Percentiles rank a stretch among this genome's conserved stretches.
Conservation (phyloP, 2,329 filamentous ascomycete genomes). For the Iodosphaeria phyllophila region DNA sequence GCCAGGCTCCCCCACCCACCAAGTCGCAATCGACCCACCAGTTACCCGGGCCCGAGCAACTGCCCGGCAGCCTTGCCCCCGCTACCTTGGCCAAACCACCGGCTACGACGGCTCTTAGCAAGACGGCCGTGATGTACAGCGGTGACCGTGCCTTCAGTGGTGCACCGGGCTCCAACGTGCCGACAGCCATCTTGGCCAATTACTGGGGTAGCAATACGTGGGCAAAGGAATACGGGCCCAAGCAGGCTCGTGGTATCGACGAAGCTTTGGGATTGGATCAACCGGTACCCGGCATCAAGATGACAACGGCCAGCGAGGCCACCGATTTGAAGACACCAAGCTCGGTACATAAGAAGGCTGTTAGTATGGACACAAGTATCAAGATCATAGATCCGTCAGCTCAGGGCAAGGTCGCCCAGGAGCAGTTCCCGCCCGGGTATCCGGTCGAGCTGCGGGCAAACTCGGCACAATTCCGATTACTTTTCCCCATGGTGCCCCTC, state of each 20-base stretch:
- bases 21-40: slow-evolving; percentile 15
- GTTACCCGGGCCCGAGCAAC: slow-evolving; percentile 23
- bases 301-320: slow-evolving; percentile 10
- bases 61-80: slow-evolving; percentile 54
- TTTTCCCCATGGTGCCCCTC: slow-evolving; percentile 65
- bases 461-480: slow-evolving; percentile 78
- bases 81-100: slow-evolving; percentile 69
- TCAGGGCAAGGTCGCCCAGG: slow-evolving; percentile 17
- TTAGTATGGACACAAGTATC: slow-evolving; percentile 23
- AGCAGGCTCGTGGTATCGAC: slow-evolving; percentile 6
- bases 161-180: slow-evolving; percentile 52
- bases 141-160: slow-evolving; percentile 53
- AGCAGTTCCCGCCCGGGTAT: slow-evolving; percentile 56
- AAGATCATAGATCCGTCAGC: slow-evolving; percentile 10
- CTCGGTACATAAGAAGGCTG: slow-evolving; percentile 21
- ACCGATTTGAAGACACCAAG: slow-evolving; percentile 10
- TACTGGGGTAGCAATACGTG: slow-evolving; percentile 84
- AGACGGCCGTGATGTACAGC: slow-evolving; percentile 63
- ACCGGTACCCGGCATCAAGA: slow-evolving; percentile 16
- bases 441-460: slow-evolving; percentile 68
- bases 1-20: slow-evolving; percentile 12
- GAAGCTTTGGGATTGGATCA: slow-evolving; percentile 13
- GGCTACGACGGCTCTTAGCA: slow-evolving; percentile 69
- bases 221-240: slow-evolving; percentile 17
- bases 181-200: slow-evolving; percentile 77